Conservation (phyloP, 768 basidiomycete genomes). For the Fistulinella prunicolor region DNA sequence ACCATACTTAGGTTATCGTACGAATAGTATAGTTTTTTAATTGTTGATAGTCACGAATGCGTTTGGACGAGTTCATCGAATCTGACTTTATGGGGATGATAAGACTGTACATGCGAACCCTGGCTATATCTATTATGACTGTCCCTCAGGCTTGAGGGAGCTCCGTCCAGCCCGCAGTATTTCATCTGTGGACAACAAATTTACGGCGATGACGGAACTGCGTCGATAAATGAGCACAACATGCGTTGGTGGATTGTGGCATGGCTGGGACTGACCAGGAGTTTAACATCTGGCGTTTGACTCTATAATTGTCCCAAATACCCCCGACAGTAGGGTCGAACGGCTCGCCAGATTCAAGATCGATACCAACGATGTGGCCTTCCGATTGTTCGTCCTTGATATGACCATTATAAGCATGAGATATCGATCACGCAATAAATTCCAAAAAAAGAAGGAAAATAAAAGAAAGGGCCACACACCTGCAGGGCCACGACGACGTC, state of each 20-base stretch:
- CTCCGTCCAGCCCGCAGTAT: slow-evolving; percentile 88
- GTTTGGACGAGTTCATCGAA: slow-evolving; percentile 12
- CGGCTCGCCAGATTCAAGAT: slow-evolving; percentile 91
- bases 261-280: slow-evolving; percentile 66
- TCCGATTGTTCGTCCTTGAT: slow-evolving; percentile 90
- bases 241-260: slow-evolving; percentile 13
- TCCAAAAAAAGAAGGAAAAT: too few relatives aligned
- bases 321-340: slow-evolving; percentile 95
- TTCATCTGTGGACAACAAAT: slow-evolving; percentile 93
- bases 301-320: slow-evolving; percentile 98
- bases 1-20: slow-evolving; percentile 21
- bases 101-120: slow-evolving; percentile 11
- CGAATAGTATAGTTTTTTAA: slow-evolving; percentile 29
- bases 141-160: slow-evolving; percentile 80
- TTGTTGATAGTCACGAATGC: slow-evolving; percentile 28
- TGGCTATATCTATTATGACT: slow-evolving; percentile 38
- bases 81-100: slow-evolving; percentile 21
- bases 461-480: slow-evolving; percentile 41
- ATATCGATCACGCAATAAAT: slow-evolving; percentile 10
- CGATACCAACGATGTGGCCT: slow-evolving; percentile 88
- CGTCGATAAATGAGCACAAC: slow-evolving; percentile 25
- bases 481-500: slow-evolving; percentile 91
- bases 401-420: background rate
- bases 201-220: slow-evolving; percentile 92
- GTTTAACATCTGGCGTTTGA: slow-evolving; percentile 98